These are phyloP conservation scores for Trichoderma brevicompactum DNA, from an alignment of 2,329 filamentous ascomycete genomes.

Conservation along the genomic window DNA sequence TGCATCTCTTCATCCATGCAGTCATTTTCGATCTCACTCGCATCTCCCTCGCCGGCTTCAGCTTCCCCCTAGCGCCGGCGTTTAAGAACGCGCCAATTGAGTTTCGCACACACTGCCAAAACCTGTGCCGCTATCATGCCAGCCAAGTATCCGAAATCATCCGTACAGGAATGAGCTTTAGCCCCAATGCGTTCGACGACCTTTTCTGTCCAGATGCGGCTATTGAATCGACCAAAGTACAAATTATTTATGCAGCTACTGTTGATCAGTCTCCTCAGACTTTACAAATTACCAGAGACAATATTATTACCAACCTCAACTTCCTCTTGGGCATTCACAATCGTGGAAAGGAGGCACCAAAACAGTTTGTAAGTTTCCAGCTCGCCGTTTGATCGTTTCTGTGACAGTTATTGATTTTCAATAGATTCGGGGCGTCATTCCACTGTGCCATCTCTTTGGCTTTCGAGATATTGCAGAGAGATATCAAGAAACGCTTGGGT, in stretches of 20 bases:
- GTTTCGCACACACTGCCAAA: constrained; percentile 34
- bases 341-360: constrained; percentile 31
- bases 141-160: constrained; percentile 34
- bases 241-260: constrained; percentile 36
- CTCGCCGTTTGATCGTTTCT: not conserved
- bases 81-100: constrained; percentile 33
- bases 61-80: constrained; percentile 35
- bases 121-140: constrained; percentile 35
- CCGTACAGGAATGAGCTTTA: constrained; percentile 29
- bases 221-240: constrained; percentile 37
- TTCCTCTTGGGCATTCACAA: constrained; percentile 30
- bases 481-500: constrained; percentile 30
- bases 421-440: constrained; percentile 31
- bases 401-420: not conserved
- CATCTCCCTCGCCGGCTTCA: constrained; percentile 36
- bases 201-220: constrained; percentile 34
- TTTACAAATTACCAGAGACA: constrained; percentile 31
- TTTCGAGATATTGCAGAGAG: constrained; percentile 34
- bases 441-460: constrained; percentile 33
- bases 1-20: constrained; percentile 37
- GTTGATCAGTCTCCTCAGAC: constrained; percentile 32
- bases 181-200: constrained; percentile 34
- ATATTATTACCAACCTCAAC: constrained; percentile 33
- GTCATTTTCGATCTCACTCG: constrained; percentile 36
- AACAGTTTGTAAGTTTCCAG: constrained; percentile 28